Conservation (phyloP, 805 yeast species). For the Saturnispora silvae region DNA sequence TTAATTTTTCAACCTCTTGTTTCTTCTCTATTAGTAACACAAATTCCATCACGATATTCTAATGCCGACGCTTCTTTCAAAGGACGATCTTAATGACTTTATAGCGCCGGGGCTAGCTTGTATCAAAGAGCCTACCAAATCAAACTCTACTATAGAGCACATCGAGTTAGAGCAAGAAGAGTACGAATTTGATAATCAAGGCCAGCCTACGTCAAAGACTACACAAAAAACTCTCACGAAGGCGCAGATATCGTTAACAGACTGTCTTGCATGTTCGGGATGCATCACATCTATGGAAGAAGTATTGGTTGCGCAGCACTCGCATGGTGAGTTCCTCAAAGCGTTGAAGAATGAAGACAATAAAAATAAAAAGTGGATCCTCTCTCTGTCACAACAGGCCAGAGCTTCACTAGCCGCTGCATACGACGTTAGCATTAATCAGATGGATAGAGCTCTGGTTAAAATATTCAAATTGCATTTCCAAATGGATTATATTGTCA, state of each 20-base stretch:
- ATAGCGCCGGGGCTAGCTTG: slow-evolving; percentile 93
- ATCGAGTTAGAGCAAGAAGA: slow-evolving; percentile 42
- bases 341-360: slow-evolving; percentile 32
- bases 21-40: no score
- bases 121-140: slow-evolving; percentile 51
- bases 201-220: slow-evolving; percentile 49
- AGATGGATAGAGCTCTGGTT: slow-evolving; percentile 51
- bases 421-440: slow-evolving; percentile 38
- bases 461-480: slow-evolving; percentile 48
- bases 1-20: no score
- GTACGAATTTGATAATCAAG: slow-evolving; percentile 47
- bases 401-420: slow-evolving; percentile 75
- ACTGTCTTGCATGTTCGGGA: slow-evolving; percentile 94
- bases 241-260: slow-evolving; percentile 83
- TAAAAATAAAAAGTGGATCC: slow-evolving; percentile 42
- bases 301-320: slow-evolving; percentile 80
- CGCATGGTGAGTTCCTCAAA: slow-evolving; percentile 66
- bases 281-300: slow-evolving; percentile 98
- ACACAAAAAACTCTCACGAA: slow-evolving; percentile 44
- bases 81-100: slow-evolving; percentile 88
- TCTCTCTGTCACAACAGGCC: slow-evolving; percentile 77
- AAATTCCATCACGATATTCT: no score
- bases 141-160: slow-evolving; percentile 1
- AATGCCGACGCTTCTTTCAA: slow-evolving; percentile 84
- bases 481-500: slow-evolving; percentile 68